phyloP scores from a whole-genome alignment of 768 basidiomycete genomes.

The Tricholoma hemisulphureum region DNA sequence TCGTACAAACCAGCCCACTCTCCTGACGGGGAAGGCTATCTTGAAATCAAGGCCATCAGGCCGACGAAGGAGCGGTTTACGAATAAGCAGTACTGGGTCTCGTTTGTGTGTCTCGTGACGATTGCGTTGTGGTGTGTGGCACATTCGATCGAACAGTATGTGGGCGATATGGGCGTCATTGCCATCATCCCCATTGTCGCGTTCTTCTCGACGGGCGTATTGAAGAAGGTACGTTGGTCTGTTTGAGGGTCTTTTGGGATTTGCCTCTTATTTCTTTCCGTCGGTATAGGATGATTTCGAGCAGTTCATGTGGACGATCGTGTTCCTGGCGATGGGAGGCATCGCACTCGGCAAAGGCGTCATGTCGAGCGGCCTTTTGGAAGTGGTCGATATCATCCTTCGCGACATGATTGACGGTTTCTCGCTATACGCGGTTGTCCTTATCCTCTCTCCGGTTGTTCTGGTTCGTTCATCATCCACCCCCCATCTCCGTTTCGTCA shows the following conservation, averaged over 20 bases:
- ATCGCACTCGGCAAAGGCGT: conserved; percentile 96
- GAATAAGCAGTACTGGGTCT: conserved; percentile 86
- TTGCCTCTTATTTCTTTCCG: conserved; percentile 3
- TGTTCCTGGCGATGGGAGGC: conserved; percentile 97
- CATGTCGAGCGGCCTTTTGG: conserved; percentile 80
- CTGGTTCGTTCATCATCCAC: conserved; percentile 47
- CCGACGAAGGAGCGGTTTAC: conserved; percentile 82
- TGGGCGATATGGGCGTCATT: conserved; percentile 98
- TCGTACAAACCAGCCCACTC: conserved; percentile 75
- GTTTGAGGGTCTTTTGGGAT: neutral
- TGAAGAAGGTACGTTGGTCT: conserved; percentile 82
- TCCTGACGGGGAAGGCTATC: conserved; percentile 71
- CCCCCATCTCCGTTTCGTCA: neutral
- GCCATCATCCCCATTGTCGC: conserved; percentile 90
- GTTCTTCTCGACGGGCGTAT: conserved; percentile 90
- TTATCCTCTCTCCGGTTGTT: conserved; percentile 67
- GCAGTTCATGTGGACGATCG: conserved; percentile 91
- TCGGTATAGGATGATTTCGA: conserved; percentile 83
- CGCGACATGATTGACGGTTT: conserved; percentile 58
- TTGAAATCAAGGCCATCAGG: conserved; percentile 83
- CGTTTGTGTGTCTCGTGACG: conserved; percentile 76
- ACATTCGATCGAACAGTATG: conserved; percentile 64
- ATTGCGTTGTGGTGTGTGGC: conserved; percentile 91
- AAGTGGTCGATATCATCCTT: conserved; percentile 68
- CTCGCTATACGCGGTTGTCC: conserved; percentile 65